Percentiles rank a stretch among this genome's conserved stretches.
Evolutionary conservation across 257 asterid species (phyloP).

Genomic region (Ehretia macrophylla): DNA sequence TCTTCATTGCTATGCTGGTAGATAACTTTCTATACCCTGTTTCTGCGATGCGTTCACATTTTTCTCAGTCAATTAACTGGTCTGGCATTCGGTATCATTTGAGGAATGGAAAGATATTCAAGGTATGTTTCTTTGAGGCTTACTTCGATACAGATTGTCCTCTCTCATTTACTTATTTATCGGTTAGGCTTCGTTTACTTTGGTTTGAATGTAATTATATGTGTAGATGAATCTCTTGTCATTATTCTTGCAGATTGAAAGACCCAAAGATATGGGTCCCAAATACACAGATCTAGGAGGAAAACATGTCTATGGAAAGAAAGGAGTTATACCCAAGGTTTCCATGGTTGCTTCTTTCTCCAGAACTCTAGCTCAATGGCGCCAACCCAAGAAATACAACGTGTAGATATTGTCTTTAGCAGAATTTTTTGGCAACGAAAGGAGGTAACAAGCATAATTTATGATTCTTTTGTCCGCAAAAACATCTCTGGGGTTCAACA

Average conservation of each 20-base stretch:
- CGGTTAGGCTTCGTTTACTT: not conserved
- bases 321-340: conserved; percentile 47
- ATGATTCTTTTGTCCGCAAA: conserved; percentile 11
- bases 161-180: no score
- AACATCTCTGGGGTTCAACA: no score
- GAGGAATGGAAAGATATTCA: conserved; percentile 77
- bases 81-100: conserved; percentile 92
- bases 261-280: conserved; percentile 85
- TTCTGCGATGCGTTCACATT: conserved; percentile 90
- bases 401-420: conserved; percentile 7
- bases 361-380: conserved; percentile 42
- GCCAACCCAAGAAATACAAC: conserved; percentile 24
- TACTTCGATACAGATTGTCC: conserved; percentile 2
- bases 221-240: not conserved
- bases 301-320: conserved; percentile 81
- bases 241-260: conserved; percentile 65
- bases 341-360: conserved; percentile 62
- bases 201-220: not conserved
- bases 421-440: not conserved
- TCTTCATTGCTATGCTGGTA: conserved; percentile 88
- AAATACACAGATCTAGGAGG: conserved; percentile 94
- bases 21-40: conserved; percentile 89
- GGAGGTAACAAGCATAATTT: not conserved
- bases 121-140: conserved; percentile 38
- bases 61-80: conserved; percentile 91